A percentile compares a stretch with the other conserved stretches of the same genome.
Conservation (phyloP, 2,329 filamentous ascomycete species). For the Ploettnerulaceae sp. region DNA sequence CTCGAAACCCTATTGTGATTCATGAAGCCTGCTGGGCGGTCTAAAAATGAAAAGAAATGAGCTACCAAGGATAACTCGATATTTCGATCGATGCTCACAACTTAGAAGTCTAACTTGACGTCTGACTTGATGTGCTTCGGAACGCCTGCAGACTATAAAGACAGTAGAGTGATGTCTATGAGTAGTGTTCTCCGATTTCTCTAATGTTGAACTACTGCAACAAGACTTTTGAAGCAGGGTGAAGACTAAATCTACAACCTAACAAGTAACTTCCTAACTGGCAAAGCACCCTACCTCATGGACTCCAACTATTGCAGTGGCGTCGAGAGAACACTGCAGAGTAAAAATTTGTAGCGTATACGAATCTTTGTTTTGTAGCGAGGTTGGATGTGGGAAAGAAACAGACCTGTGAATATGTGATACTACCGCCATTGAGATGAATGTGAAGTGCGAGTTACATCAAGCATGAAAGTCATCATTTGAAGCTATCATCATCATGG, state of each 20-base stretch:
- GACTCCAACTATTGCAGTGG: background rate
- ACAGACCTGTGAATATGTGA: too few species aligned
- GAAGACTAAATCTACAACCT: background rate
- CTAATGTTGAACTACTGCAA: background rate
- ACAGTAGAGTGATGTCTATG: background rate
- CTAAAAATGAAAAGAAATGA: background rate
- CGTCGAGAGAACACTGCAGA: background rate
- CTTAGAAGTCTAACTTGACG: background rate
- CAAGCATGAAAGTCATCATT: too few species aligned
- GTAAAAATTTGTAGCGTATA: too few species aligned
- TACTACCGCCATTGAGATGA: too few species aligned
- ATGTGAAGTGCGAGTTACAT: too few species aligned
- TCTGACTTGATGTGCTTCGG: background rate
- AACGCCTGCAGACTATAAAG: too few species aligned
- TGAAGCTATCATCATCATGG: too few species aligned
- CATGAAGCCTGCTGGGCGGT: background rate
- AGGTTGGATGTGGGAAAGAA: background rate
- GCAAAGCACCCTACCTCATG: background rate
- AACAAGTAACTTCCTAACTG: background rate
- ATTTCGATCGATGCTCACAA: background rate
- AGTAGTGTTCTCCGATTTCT: background rate
- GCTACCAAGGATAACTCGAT: slow-evolving; percentile 6
- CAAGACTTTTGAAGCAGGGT: background rate
- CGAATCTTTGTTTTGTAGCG: too few species aligned
- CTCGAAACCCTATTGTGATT: background rate